Evolutionary conservation across 2,329 filamentous ascomycete species (phyloP), one percentile per base, ranked within the genome.

Genomic region (Cadophora sp.): DNA sequence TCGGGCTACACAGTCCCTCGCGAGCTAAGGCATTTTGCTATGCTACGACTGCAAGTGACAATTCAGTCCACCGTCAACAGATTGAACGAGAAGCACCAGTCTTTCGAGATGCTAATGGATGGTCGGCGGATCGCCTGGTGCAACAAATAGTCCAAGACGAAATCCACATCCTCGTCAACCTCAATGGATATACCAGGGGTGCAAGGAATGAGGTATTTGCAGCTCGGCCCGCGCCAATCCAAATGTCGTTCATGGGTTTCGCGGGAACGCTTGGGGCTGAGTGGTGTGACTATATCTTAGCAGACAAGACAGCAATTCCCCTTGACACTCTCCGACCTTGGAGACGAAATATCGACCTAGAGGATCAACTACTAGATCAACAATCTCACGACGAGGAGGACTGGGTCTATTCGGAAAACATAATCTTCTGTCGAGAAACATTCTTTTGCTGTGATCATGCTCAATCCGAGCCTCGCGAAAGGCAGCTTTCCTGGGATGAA

Each of bases 191-290:
- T 78, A 99, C 96, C 0, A 87, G 96, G 63, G 96, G 96, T 36
- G 96, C 96, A n/a, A 89, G 94, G 27, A 99, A 99, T 73, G 96
- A 99, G 77, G 91, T 99, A 4, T 99, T 99, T 78, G 96, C 96
- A 24, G 96, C 96, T 24, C 89, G 96, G 30, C 93, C 96, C 18
- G 94, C 94, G 1, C 96, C 96, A 0, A 93, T 99, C 51, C 96
- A 99, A 72, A 99, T 99, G 96, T 97, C 96, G 0, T 99, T 99
- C 76, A 99, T 99, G 96, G 96, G 96, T 0, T 99, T 99, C 77
- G 96, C 96, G 0, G 96, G 96, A 11, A 97, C 95, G 0, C 82
- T 99, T 0, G 96, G 96, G 6, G 96, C 96, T 2, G 96, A 99
- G 77, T 99, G 96, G 96, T 99, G 96, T 73, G 96, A 99, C 78